These are phyloP conservation scores for Microbotryomycetes sp. DNA, from an alignment of 1,284 basidiomycete species.

Conservation along the genomic window DNA sequence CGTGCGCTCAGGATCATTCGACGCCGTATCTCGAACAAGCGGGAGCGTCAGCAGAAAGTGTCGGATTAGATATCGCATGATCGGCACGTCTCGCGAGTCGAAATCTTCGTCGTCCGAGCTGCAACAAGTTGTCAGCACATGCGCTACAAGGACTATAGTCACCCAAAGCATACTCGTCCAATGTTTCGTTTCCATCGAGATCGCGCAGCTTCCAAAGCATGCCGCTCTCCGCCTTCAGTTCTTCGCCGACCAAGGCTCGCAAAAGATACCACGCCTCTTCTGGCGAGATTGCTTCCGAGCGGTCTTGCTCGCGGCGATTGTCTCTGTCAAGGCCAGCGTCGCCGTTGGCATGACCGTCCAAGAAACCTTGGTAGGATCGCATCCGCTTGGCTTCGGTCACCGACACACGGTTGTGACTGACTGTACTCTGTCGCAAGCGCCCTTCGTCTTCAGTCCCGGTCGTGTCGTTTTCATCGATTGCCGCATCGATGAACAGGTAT, in stretches of 20 bases:
- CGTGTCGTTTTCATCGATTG: not conserved
- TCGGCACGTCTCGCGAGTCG: slow-evolving; percentile 21
- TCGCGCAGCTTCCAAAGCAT: slow-evolving; percentile 18
- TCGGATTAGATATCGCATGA: slow-evolving; percentile 32
- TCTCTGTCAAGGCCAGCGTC: no score
- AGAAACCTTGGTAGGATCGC: not conserved
- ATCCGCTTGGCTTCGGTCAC: not conserved
- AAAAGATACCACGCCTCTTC: slow-evolving; percentile 27
- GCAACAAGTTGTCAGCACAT: not conserved
- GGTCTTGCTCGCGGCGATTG: no score
- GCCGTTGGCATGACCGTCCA: not conserved
- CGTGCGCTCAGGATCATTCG: not conserved
- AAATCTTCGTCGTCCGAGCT: slow-evolving; percentile 1
- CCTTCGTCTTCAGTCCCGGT: not conserved
- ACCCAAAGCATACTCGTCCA: not conserved
- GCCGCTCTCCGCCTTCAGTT: slow-evolving; percentile 13
- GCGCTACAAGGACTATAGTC: not conserved
- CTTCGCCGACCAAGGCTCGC: slow-evolving; percentile 18
- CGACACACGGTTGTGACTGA: not conserved
- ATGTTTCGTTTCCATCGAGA: slow-evolving; percentile 5
- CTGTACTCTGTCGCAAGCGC: not conserved
- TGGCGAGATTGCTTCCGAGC: not conserved
- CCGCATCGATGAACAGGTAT: not conserved
- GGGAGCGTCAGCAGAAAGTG: slow-evolving; percentile 33
- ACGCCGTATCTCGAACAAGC: slow-evolving; percentile 29